Evolutionary conservation across 495 filamentous ascomycete species (phyloP).

Genomic region (Aspergillus leporis): DNA sequence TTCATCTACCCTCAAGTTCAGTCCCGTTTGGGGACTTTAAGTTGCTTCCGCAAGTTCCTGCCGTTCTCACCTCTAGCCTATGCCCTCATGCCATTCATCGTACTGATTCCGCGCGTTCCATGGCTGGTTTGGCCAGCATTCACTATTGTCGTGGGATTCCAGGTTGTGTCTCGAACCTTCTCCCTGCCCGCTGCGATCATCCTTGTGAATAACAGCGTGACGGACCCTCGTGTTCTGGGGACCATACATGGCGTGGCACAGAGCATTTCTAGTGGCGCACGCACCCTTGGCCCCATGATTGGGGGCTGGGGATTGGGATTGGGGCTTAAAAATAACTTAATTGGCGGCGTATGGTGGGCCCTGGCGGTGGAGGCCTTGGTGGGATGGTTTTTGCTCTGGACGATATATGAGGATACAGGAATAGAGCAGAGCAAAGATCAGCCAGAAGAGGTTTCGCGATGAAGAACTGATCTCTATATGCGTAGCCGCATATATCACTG

Average conservation of each 20-base stretch:
- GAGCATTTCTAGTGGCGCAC: conserved; percentile 57
- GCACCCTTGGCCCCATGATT: conserved; percentile 67
- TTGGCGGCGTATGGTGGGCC: conserved; percentile 72
- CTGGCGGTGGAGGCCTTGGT: conserved; percentile 52
- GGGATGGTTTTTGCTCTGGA: conserved; percentile 52
- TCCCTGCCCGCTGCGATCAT: conserved; percentile 68
- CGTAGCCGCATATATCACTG: not conserved
- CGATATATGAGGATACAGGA: conserved; percentile 55
- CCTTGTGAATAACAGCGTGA: conserved; percentile 68
- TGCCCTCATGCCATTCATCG: conserved; percentile 64
- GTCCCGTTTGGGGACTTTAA: conserved; percentile 60
- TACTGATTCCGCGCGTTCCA: conserved; percentile 51
- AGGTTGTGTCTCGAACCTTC: conserved; percentile 73
- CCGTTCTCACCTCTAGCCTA: conserved; percentile 69
- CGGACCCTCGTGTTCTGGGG: conserved; percentile 60
- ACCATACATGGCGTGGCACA: conserved; percentile 72
- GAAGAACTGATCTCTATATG: not conserved
- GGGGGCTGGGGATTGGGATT: conserved; percentile 64
- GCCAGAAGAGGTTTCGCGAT: conserved; percentile 18
- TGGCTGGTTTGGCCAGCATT: conserved; percentile 59
- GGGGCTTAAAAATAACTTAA: conserved; percentile 63
- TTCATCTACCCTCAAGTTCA: conserved; percentile 67
- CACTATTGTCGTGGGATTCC: conserved; percentile 59
- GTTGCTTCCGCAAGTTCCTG: conserved; percentile 58
- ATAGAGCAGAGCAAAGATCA: conserved; percentile 32